Base-by-base conservation (phyloP, 768 basidiomycete species). In the Leccinum ochraceum region DNA sequence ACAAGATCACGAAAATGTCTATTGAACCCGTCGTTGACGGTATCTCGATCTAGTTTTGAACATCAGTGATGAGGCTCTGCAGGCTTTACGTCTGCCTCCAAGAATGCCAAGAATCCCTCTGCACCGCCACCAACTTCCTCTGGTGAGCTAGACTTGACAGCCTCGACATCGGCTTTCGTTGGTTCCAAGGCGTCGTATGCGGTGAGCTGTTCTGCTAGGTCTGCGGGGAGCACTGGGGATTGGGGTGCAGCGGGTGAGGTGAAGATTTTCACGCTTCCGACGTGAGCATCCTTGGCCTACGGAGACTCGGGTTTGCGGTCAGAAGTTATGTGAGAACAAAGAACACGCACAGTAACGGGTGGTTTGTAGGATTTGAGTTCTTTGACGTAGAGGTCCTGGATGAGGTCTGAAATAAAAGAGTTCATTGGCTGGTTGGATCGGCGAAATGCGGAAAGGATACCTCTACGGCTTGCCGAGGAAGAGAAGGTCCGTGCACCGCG, bases 271-370 rank as follows among this genome's bases (percentile, higher is more conserved):
- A 98, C 95, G 59, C 75, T 79, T 58, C 92, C 92, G 67, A 94
- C 86, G 74, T 94, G 92, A 56, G 94, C 94, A 74, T 97, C 92
- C 76, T 92, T 87, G 63, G 89, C 85, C 95, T 98, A 24, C 22
- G 34, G 14, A 20, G 16, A 36, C 44, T 17, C 36, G n/a, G 1
- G 50, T 52, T 60, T 49, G 16, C 50, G 9, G 49, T 61, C 36
- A 63, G 59, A 28, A 17, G 30, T 26, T 54, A 6, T 30, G 8
- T 30, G 30, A 6, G 4, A 53, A 28, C 14, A 39, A 0, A 3
- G 4, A 26, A 49, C n/a, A 82, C 92, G 74, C 69, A 95, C 94
- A 51, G 72, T 75, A 6, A 85, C 78, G 37, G 32, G 44, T 22
- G 44, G 44, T 20, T 22, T 46, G 11, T 46, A 46, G 9, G 44